These are phyloP conservation scores for Entomortierella parvispora DNA, from an alignment of 192 early-diverging fungal species.

Conservation along the genomic window DNA sequence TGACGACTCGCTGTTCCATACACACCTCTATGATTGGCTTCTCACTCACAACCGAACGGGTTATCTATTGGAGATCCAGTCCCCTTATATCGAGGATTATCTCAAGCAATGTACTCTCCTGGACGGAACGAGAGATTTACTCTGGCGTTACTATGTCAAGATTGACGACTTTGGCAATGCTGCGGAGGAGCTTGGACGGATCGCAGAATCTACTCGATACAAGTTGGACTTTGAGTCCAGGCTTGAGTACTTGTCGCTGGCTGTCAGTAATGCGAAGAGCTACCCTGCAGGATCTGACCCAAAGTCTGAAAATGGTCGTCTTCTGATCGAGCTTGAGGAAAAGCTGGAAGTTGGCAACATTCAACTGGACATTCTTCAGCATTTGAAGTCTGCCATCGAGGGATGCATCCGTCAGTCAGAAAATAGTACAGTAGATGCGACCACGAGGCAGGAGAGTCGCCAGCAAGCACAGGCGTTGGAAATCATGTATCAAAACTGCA, in stretches of 20 bases:
- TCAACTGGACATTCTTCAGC: constrained; percentile 56
- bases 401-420: not conserved
- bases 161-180: constrained; percentile 65
- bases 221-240: constrained; percentile 54
- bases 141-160: constrained; percentile 77
- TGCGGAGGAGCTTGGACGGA: constrained; percentile 56
- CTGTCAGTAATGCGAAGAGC: constrained; percentile 73
- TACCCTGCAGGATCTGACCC: constrained; percentile 54
- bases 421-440: not conserved
- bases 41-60: constrained; percentile 56
- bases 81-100: constrained; percentile 57
- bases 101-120: constrained; percentile 59
- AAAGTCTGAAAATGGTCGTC: constrained; percentile 56
- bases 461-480: constrained; percentile 28
- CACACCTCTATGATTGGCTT: constrained; percentile 73
- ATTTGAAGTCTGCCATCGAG: constrained; percentile 20
- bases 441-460: constrained; percentile 6
- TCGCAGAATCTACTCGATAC: constrained; percentile 57
- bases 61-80: constrained; percentile 60
- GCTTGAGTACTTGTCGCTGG: constrained; percentile 71
- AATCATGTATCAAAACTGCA: constrained; percentile 20
- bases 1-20: constrained; percentile 72
- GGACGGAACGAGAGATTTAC: constrained; percentile 62
- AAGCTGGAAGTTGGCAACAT: constrained; percentile 69
- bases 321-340: constrained; percentile 65